Conservation (phyloP, 2,329 filamentous ascomycete genomes). For the Gnomoniopsis sp. region DNA sequence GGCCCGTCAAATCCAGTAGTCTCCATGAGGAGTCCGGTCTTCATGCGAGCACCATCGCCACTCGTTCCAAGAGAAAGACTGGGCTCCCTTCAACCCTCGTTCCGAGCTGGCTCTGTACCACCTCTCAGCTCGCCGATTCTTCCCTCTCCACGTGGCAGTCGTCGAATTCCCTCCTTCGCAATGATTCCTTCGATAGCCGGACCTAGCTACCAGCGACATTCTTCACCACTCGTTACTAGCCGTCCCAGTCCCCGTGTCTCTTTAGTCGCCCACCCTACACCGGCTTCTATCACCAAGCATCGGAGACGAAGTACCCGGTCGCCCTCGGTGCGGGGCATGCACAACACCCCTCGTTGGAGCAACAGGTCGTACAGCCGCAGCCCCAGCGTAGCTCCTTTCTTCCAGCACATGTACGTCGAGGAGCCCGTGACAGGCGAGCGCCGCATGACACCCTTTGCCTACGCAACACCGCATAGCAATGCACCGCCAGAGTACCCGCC, state of each 20-base stretch:
- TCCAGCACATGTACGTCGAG: conserved; percentile 38
- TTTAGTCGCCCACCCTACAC: conserved; percentile 34
- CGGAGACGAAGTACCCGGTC: conserved; percentile 54
- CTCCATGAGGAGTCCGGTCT: conserved; percentile 25
- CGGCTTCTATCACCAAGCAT: conserved; percentile 24
- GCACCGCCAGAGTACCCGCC: conserved; percentile 39
- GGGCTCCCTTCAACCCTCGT: conserved; percentile 42
- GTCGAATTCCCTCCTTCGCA: conserved; percentile 5
- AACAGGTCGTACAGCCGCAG: conserved; percentile 31
- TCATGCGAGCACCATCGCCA: conserved; percentile 39
- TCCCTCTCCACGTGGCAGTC: conserved; percentile 26
- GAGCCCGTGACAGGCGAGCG: conserved; percentile 31
- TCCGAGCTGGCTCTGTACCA: conserved; percentile 53
- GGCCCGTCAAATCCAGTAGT: conserved; percentile 28
- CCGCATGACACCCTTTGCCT: conserved; percentile 60
- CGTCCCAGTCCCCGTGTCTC: conserved; percentile 28
- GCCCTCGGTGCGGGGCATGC: conserved; percentile 43
- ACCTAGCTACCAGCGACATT: conserved; percentile 31
- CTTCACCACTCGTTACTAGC: conserved; percentile 32
- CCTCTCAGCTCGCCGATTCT: conserved; percentile 31
- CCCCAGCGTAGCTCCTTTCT: conserved; percentile 31
- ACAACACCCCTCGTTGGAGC: conserved; percentile 56
- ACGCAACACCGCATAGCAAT: conserved; percentile 72
- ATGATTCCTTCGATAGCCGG: neutral
- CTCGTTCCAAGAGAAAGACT: conserved; percentile 34